Conservation (phyloP, 345 rosid species). For the Citrus cavaleriei region DNA sequence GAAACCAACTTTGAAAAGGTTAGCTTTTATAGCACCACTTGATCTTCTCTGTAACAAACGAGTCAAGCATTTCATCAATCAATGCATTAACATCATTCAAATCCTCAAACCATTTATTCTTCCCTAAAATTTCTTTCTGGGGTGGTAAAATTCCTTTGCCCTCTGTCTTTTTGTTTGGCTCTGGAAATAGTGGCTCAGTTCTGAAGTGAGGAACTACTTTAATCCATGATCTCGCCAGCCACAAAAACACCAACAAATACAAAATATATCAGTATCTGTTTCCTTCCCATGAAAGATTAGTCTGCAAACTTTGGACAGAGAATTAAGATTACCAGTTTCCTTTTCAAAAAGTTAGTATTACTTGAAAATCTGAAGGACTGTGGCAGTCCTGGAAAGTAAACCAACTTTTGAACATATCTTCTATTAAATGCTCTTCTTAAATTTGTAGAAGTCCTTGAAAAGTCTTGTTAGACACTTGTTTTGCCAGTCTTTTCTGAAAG, state of each 20-base stretch:
- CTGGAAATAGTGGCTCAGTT: background rate
- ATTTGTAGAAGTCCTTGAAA: background rate
- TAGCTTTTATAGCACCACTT: background rate
- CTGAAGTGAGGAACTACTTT: background rate
- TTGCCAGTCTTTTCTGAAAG: conserved; percentile 12
- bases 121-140: background rate
- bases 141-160: background rate
- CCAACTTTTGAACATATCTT: background rate
- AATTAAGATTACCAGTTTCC: background rate
- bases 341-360: background rate
- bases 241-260: background rate
- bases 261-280: background rate
- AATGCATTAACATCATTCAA: too few species aligned
- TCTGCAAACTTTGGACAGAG: background rate
- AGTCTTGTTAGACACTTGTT: background rate
- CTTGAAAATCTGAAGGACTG: background rate
- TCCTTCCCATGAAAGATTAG: background rate
- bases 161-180: background rate
- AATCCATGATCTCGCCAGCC: background rate
- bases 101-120: background rate
- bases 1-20: conserved; percentile 92
- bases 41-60: background rate
- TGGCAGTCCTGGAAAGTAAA: background rate
- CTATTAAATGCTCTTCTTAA: background rate
- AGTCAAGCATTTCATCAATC: too few species aligned